These are phyloP conservation scores for Vickermania spadyakhi DNA, from an alignment of 208 protist genomes.

Conservation along the genomic window DNA sequence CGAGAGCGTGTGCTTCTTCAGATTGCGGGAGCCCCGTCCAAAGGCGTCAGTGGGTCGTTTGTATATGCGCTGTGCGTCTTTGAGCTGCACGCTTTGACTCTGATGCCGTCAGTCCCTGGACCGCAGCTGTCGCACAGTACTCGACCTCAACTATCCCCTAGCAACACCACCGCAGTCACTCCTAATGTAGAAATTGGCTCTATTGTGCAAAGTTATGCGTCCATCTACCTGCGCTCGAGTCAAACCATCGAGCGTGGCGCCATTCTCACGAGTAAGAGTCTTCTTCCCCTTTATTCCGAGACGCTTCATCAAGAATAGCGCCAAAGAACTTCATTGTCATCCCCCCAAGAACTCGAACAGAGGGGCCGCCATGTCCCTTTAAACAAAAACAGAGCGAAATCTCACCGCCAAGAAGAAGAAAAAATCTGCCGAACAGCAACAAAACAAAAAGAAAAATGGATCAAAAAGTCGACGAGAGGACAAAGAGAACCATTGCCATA, in stretches of 20 bases:
- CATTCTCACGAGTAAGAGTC: constrained; percentile 8
- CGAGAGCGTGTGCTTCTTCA: constrained; percentile 3
- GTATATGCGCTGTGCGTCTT: constrained; percentile 45
- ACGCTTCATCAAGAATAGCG: neutral
- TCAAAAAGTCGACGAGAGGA: no score
- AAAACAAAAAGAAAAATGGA: no score
- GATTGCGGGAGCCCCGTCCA: constrained; percentile 24
- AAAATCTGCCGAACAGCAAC: no score
- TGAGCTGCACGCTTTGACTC: constrained; percentile 19
- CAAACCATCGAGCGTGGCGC: constrained; percentile 9
- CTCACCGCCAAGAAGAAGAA: no score
- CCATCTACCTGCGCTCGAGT: constrained; percentile 10
- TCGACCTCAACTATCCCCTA: neutral
- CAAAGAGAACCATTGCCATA: no score
- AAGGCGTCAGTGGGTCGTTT: constrained; percentile 40
- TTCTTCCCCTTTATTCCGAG: neutral
- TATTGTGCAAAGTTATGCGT: constrained; percentile 7
- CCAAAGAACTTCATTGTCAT: no score
- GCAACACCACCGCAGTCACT: neutral
- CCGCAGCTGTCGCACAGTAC: neutral
- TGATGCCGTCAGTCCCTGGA: neutral
- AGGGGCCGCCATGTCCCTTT: no score
- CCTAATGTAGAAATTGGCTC: constrained; percentile 13
- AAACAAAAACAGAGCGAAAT: no score
- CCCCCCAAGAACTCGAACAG: no score